Conservation (phyloP, 2,329 filamentous ascomycete species). For the Colletotrichum euphorbiae region DNA sequence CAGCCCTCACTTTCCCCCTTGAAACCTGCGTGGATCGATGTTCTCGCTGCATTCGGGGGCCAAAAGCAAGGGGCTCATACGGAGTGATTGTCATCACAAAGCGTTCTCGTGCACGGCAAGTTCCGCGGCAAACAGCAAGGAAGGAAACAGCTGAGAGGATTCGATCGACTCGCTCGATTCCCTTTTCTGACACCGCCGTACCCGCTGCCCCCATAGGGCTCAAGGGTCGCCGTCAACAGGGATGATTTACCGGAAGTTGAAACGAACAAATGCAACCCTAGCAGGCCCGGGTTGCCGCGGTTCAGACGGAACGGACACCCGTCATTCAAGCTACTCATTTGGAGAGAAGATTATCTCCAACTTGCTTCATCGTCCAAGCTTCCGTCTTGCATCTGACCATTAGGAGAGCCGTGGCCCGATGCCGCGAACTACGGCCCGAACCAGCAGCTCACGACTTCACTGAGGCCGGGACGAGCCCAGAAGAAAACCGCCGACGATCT, state of each 20-base stretch:
- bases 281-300: neutral
- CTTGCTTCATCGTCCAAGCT: conserved; percentile 10
- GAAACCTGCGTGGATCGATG: neutral
- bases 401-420: neutral
- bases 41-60: neutral
- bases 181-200: conserved; percentile 14
- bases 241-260: conserved; percentile 4
- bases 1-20: conserved; percentile 1
- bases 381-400: neutral
- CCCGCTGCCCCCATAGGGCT: neutral
- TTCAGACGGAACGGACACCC: neutral
- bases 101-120: conserved; percentile 1
- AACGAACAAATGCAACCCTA: conserved; percentile 15
- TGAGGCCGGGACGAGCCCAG: conserved; percentile 1
- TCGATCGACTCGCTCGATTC: conserved; percentile 5
- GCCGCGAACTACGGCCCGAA: conserved; percentile 10
- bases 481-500: conserved; percentile 6
- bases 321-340: neutral
- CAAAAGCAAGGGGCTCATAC: neutral
- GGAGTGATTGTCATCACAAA: neutral
- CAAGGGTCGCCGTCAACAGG: neutral
- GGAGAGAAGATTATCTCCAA: conserved; percentile 11
- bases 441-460: neutral
- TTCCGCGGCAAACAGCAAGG: neutral
- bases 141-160: neutral